These are phyloP conservation scores for Senecio squalidus DNA, from an alignment of 140 eudicot genomes.

Conservation along the genomic window DNA sequence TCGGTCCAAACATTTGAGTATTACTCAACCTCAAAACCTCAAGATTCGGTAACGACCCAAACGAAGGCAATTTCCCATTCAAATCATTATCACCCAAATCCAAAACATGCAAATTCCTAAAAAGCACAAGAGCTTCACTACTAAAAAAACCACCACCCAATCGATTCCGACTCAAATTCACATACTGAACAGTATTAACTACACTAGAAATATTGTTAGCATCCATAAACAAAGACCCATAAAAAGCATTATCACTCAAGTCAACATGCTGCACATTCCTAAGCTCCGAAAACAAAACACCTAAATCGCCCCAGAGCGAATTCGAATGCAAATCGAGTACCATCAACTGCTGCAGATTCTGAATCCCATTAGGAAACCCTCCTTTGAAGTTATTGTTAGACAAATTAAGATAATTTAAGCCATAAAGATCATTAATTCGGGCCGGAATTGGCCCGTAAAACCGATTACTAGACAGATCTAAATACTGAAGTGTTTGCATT, in stretches of 20 bases:
- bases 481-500: slow-evolving; percentile 50
- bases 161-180: slow-evolving; percentile 69
- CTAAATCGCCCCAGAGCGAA: slow-evolving; percentile 61
- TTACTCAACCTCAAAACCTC: slow-evolving; percentile 54
- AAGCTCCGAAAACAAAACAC: slow-evolving; percentile 48
- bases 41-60: slow-evolving; percentile 59
- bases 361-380: slow-evolving; percentile 59
- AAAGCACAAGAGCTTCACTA: slow-evolving; percentile 41
- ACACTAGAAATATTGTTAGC: slow-evolving; percentile 44
- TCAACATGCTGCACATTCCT: slow-evolving; percentile 76
- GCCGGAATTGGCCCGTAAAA: slow-evolving; percentile 88
- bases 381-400: slow-evolving; percentile 51
- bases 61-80: slow-evolving; percentile 68
- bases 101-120: slow-evolving; percentile 73
- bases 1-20: slow-evolving; percentile 62
- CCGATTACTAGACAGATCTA: slow-evolving; percentile 75
- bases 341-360: slow-evolving; percentile 65
- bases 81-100: slow-evolving; percentile 77
- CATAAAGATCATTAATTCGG: slow-evolving; percentile 61
- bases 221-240: slow-evolving; percentile 49
- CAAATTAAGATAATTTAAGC: slow-evolving; percentile 62
- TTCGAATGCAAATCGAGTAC: slow-evolving; percentile 76
- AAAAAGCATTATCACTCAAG: slow-evolving; percentile 65
- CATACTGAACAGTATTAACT: slow-evolving; percentile 61
- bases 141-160: slow-evolving; percentile 60